Conservation (phyloP, 225 moss, liverwort and hornwort species). For the Asterella californica region DNA sequence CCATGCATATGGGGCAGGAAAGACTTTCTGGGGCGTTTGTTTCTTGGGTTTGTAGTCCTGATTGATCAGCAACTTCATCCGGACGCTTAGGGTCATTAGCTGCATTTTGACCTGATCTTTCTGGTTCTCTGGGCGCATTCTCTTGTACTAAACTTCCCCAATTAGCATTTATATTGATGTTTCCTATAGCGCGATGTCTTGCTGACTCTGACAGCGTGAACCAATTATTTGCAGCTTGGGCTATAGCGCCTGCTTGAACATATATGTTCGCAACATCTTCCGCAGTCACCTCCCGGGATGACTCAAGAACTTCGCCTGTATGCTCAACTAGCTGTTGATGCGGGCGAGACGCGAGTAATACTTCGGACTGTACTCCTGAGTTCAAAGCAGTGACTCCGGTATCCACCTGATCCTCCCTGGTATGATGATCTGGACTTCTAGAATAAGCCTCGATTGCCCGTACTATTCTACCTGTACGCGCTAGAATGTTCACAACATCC, state of each 20-base stretch:
- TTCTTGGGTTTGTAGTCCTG: slow-evolving; percentile 7
- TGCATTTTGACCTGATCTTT: neutral
- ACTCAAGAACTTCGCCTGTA: neutral
- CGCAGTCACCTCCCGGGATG: neutral
- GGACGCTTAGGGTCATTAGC: neutral
- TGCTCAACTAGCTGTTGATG: neutral
- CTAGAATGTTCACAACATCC: slow-evolving; percentile 5
- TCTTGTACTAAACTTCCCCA: slow-evolving; percentile 17
- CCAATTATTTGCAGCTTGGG: slow-evolving; percentile 11
- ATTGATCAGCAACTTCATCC: neutral
- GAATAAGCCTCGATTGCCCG: slow-evolving; percentile 14
- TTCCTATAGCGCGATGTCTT: slow-evolving; percentile 3
- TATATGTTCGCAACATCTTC: slow-evolving; percentile 12
- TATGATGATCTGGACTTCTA: slow-evolving; percentile 8
- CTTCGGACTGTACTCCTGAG: neutral
- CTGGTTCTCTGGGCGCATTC: neutral
- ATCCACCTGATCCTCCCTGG: neutral
- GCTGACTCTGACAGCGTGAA: slow-evolving; percentile 8
- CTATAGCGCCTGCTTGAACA: slow-evolving; percentile 21
- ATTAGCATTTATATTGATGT: slow-evolving; percentile 11
- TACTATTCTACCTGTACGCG: slow-evolving; percentile 13
- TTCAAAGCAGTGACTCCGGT: neutral
- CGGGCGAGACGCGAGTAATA: neutral
- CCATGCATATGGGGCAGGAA: slow-evolving; percentile 86
- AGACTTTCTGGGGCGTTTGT: slow-evolving; percentile 7